Conservation (phyloP, 1,284 basidiomycete genomes). For the Anthracocystis setariae region DNA sequence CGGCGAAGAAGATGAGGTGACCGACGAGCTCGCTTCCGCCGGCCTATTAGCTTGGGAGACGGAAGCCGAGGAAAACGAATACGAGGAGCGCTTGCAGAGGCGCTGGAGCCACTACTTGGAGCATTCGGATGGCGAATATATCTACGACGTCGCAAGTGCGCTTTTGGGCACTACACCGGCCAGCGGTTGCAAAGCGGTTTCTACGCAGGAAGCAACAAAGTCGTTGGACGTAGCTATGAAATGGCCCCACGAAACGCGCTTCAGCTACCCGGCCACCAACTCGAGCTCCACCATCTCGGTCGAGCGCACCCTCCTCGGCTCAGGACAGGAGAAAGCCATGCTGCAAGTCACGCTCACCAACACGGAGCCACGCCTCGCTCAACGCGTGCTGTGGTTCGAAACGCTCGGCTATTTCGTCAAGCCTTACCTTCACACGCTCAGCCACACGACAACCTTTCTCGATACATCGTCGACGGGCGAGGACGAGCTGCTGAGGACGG, state of each 20-base stretch:
- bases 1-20: slow-evolving; percentile 29
- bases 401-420: slow-evolving; percentile 92
- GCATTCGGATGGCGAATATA: slow-evolving; percentile 25
- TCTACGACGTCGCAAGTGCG: slow-evolving; percentile 13
- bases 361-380: slow-evolving; percentile 69
- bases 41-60: slow-evolving; percentile 25
- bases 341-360: slow-evolving; percentile 80
- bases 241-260: slow-evolving; percentile 69
- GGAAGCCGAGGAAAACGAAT: slow-evolving; percentile 24
- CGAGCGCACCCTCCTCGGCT: slow-evolving; percentile 78
- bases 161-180: not conserved
- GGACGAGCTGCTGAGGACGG: slow-evolving; percentile 46
- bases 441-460: slow-evolving; percentile 63
- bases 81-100: slow-evolving; percentile 13
- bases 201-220: not conserved
- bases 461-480: slow-evolving; percentile 1
- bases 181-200: not conserved
- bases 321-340: slow-evolving; percentile 79
- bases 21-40: slow-evolving; percentile 26
- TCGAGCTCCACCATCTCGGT: slow-evolving; percentile 72
- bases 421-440: slow-evolving; percentile 85
- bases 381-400: slow-evolving; percentile 82
- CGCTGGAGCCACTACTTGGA: slow-evolving; percentile 31
- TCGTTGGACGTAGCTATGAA: slow-evolving; percentile 57
- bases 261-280: slow-evolving; percentile 63